Percentiles rank a stretch among this genome's conserved stretches.
Conservation (phyloP, 2,329 filamentous ascomycete species). For the Cercospora beticola region DNA sequence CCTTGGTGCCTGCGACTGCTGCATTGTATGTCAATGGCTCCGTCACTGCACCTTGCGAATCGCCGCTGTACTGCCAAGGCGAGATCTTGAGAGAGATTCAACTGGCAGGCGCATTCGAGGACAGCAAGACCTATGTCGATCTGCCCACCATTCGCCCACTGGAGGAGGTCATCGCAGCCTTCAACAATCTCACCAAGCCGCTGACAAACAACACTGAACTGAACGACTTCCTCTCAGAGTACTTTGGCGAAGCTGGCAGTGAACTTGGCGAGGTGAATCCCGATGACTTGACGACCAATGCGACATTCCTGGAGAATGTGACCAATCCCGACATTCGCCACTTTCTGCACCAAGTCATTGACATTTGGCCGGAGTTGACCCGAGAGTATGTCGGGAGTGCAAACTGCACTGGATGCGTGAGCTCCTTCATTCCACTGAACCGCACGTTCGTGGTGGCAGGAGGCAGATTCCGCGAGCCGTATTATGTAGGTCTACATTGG, state of each 20-base stretch:
- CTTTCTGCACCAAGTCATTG: slow-evolving; percentile 64
- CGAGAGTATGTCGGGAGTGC: slow-evolving; percentile 55
- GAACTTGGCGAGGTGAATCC: slow-evolving; percentile 58
- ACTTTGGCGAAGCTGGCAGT: slow-evolving; percentile 64
- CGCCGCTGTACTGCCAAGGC: slow-evolving; percentile 66
- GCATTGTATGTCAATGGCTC: slow-evolving; percentile 62
- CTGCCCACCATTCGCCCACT: slow-evolving; percentile 59
- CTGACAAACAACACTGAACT: slow-evolving; percentile 64
- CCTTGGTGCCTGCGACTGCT: slow-evolving; percentile 13
- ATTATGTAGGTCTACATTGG: slow-evolving; percentile 64
- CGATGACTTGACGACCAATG: slow-evolving; percentile 55
- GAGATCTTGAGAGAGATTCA: slow-evolving; percentile 63
- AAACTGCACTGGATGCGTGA: slow-evolving; percentile 60
- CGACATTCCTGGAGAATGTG: slow-evolving; percentile 59
- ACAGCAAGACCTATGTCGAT: slow-evolving; percentile 72
- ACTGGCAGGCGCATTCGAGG: slow-evolving; percentile 62
- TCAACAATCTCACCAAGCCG: slow-evolving; percentile 59
- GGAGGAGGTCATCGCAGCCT: slow-evolving; percentile 61
- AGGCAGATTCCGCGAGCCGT: slow-evolving; percentile 68
- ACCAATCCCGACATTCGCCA: slow-evolving; percentile 59
- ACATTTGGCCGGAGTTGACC: slow-evolving; percentile 68
- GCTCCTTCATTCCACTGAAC: slow-evolving; percentile 66
- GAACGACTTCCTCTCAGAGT: slow-evolving; percentile 59
- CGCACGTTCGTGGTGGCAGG: slow-evolving; percentile 69
- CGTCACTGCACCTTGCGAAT: slow-evolving; percentile 64